A percentile compares a stretch with the other conserved stretches of the same genome.
Evolutionary conservation across 352 stramenopile species (phyloP).

Genomic region (Aphanomyces cochlioides): DNA sequence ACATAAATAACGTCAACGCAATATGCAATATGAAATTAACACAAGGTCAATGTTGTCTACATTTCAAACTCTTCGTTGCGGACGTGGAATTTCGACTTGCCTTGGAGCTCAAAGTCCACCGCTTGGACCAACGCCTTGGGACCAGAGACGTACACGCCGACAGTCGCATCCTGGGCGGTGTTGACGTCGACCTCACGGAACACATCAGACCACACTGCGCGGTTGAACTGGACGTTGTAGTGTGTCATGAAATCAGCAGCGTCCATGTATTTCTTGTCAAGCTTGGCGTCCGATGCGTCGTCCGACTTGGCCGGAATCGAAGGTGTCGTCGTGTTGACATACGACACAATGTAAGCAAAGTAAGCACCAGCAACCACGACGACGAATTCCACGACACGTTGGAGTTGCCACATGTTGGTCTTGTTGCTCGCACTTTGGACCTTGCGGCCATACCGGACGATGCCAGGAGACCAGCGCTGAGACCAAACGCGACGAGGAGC

Average conservation of each 20-base stretch:
- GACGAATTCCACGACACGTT: constrained; percentile 68
- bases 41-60: constrained; percentile 36
- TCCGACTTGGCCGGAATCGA: not conserved
- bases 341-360: not conserved
- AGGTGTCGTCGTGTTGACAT: not conserved
- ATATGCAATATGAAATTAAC: too few species aligned
- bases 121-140: constrained; percentile 52
- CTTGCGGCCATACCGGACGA: constrained; percentile 70
- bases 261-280: too few species aligned
- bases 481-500: constrained; percentile 78
- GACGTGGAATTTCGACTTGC: constrained; percentile 47
- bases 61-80: constrained; percentile 77
- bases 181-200: not conserved
- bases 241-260: not conserved
- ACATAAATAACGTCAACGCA: too few species aligned
- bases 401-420: constrained; percentile 56
- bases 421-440: constrained; percentile 43
- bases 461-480: constrained; percentile 55
- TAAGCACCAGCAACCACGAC: constrained; percentile 59
- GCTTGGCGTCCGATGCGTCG: too few species aligned
- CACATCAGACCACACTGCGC: constrained; percentile 5
- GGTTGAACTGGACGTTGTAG: constrained; percentile 20
- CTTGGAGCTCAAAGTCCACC: constrained; percentile 56
- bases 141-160: constrained; percentile 80
- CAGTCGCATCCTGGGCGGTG: not conserved